Evolutionary conservation across 176 grass and related monocot genomes (phyloP).

Genomic region (Oryza meyeriana): DNA sequence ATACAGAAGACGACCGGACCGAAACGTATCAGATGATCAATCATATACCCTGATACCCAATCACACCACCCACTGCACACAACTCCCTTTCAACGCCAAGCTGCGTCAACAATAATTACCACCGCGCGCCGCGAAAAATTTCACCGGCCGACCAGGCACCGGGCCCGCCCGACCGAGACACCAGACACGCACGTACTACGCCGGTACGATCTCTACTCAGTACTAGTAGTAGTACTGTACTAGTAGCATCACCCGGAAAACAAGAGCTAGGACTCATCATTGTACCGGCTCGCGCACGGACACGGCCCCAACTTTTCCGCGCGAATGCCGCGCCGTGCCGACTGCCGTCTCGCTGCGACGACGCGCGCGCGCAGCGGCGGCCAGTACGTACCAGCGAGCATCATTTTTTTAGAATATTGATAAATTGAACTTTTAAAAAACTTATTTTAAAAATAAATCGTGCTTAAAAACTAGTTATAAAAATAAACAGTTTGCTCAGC

Average conservation of each 20-base stretch:
- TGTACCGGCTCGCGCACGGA: neutral
- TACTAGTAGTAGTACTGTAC: neutral
- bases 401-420: too few species aligned
- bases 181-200: neutral
- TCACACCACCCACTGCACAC: neutral
- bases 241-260: neutral
- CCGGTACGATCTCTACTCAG: neutral
- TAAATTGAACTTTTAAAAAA: too few species aligned
- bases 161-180: neutral
- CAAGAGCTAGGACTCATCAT: neutral
- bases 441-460: too few species aligned
- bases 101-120: slow-evolving; percentile 11
- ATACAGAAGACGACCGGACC: neutral
- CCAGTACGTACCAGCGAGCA: neutral
- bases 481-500: too few species aligned
- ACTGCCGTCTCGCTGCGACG: neutral
- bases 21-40: neutral
- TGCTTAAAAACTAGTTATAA: too few species aligned
- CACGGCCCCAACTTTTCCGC: slow-evolving; percentile 10
- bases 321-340: neutral
- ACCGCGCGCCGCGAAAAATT: neutral
- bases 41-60: neutral
- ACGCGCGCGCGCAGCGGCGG: neutral
- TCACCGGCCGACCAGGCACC: too few species aligned
- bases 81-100: neutral